These are phyloP conservation scores for Elaeis guineensis DNA, from an alignment of 176 grass and related monocot species.

Conservation along the genomic window DNA sequence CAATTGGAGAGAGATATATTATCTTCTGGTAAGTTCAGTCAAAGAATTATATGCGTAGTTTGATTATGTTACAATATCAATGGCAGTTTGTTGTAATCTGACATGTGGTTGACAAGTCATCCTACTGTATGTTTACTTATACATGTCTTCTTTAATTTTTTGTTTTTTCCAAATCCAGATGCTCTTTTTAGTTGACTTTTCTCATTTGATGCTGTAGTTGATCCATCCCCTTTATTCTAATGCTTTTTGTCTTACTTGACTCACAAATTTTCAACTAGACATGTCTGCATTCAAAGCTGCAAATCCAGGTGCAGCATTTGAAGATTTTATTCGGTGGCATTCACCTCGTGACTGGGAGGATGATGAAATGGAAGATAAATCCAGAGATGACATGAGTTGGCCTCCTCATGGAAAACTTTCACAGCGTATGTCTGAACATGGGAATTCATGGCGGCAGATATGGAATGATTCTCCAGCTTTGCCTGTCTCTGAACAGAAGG, in stretches of 20 bases:
- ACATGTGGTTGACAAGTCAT: too few relatives aligned
- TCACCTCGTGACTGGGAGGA: slow-evolving; percentile 91
- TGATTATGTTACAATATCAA: too few relatives aligned
- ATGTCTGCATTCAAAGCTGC: slow-evolving; percentile 99
- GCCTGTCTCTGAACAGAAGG: slow-evolving; percentile 78
- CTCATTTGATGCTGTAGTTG: too few relatives aligned
- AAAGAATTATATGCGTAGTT: background rate
- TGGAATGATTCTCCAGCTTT: slow-evolving; percentile 83
- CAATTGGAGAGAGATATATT: slow-evolving; percentile 90
- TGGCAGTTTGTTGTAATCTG: too few relatives aligned
- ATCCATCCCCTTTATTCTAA: background rate
- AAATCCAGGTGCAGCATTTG: slow-evolving; percentile 87
- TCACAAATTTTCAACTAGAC: slow-evolving; percentile 36
- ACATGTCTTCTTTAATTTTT: too few relatives aligned
- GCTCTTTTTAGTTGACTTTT: too few relatives aligned
- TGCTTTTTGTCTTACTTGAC: background rate
- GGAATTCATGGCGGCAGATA: slow-evolving; percentile 90
- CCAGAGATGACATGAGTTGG: slow-evolving; percentile 44
- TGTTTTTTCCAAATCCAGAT: too few relatives aligned
- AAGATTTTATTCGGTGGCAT: slow-evolving; percentile 99
- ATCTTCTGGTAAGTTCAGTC: slow-evolving; percentile 62
- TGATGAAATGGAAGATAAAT: slow-evolving; percentile 23
- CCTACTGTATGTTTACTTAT: too few relatives aligned
- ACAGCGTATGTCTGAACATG: slow-evolving; percentile 83
- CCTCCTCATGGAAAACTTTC: slow-evolving; percentile 85